A percentile compares a stretch with the other conserved stretches of the same genome.
phyloP scores from a whole-genome alignment of 768 basidiomycete species.

The Naganishia vaughanmartiniae region DNA sequence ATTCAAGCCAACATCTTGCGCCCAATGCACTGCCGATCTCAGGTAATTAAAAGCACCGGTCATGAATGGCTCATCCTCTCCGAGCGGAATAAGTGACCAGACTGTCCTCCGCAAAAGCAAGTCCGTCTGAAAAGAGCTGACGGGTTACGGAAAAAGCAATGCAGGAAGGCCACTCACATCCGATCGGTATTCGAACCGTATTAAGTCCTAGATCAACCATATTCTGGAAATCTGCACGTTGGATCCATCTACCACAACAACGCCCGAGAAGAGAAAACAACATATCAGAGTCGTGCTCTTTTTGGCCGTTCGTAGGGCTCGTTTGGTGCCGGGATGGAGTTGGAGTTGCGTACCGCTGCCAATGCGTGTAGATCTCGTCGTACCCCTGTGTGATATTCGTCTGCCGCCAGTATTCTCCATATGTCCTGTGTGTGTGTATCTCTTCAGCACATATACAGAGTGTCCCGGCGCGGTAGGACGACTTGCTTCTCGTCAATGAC shows the following conservation, averaged over 20 bases:
- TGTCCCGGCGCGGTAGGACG: neutral
- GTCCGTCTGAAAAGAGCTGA: neutral
- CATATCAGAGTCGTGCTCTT: no score
- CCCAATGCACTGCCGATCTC: constrained; percentile 46
- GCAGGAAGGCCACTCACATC: constrained; percentile 38
- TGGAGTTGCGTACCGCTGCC: constrained; percentile 16
- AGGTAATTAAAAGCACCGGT: constrained; percentile 45
- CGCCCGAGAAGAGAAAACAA: no score
- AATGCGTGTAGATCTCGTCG: constrained; percentile 22
- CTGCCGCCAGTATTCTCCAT: constrained; percentile 38
- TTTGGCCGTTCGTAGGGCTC: no score
- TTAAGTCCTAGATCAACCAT: constrained; percentile 44
- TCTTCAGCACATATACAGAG: neutral
- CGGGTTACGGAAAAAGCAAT: neutral
- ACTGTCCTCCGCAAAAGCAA: constrained; percentile 25
- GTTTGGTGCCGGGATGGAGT: constrained; percentile 31
- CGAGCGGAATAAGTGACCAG: constrained; percentile 48
- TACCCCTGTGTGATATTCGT: constrained; percentile 38
- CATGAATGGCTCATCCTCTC: constrained; percentile 44
- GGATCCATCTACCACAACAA: constrained; percentile 39
- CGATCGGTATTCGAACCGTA: constrained; percentile 48
- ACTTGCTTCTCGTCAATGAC: constrained; percentile 45
- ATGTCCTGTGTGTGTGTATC: constrained; percentile 31
- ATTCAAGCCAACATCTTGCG: constrained; percentile 40
- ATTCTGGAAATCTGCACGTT: constrained; percentile 38